Conservation (phyloP, 1,284 basidiomycete species). For the Tilletia horrida region DNA sequence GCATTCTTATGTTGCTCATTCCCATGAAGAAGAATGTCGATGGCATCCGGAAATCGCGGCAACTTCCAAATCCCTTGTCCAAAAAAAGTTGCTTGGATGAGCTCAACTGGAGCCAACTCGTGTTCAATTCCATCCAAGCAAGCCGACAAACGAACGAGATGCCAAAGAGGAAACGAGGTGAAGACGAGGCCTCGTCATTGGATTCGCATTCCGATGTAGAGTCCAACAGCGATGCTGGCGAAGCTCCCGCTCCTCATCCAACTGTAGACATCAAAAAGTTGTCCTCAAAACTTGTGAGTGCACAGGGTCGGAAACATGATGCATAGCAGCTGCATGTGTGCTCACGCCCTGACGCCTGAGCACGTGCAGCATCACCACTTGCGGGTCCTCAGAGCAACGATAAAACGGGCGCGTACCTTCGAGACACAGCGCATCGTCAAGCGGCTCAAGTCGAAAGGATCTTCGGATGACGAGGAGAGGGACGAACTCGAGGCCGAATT, state of each 20-base stretch:
- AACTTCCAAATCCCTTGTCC: too few relatives aligned
- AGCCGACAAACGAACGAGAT: neutral
- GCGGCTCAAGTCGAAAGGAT: slow-evolving; percentile 65
- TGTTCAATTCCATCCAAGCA: too few relatives aligned
- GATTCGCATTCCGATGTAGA: neutral
- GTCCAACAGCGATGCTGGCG: neutral
- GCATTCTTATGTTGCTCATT: too few relatives aligned
- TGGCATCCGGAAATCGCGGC: too few relatives aligned
- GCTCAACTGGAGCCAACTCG: too few relatives aligned
- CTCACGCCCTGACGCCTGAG: neutral
- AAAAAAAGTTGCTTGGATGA: too few relatives aligned
- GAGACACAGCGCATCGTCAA: slow-evolving; percentile 80
- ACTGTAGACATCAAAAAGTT: neutral
- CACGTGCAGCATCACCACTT: slow-evolving; percentile 66
- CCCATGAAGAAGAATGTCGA: too few relatives aligned
- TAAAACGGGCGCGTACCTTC: slow-evolving; percentile 76
- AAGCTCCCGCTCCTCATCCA: neutral
- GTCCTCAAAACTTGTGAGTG: slow-evolving; percentile 4
- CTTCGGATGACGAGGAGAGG: slow-evolving; percentile 54
- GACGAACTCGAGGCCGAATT: slow-evolving; percentile 65
- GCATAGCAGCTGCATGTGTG: neutral
- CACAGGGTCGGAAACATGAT: too few relatives aligned
- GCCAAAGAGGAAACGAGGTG: slow-evolving; percentile 14
- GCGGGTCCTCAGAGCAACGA: slow-evolving; percentile 67
- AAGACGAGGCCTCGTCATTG: neutral